Evolutionary conservation across 2,329 filamentous ascomycete species (phyloP).

Genomic region (Dactylonectria macrodidyma): DNA sequence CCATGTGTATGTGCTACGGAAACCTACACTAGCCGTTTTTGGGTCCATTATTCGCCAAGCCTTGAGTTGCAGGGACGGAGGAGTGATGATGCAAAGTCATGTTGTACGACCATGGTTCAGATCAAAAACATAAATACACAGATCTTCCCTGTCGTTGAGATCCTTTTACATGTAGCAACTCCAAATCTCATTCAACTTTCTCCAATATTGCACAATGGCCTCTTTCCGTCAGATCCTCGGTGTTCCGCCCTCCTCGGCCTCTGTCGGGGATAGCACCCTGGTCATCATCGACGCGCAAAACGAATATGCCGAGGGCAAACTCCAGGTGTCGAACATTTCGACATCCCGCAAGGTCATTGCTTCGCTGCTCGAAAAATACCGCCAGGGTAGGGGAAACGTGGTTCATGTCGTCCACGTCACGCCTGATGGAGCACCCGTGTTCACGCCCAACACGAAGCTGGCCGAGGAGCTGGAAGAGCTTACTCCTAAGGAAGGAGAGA

Average conservation of each 20-base stretch:
- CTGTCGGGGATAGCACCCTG: conserved; percentile 70
- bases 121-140: background rate
- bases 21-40: too few relatives aligned
- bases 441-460: conserved; percentile 73
- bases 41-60: too few relatives aligned
- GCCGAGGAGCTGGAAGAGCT: conserved; percentile 74
- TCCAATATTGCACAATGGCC: background rate
- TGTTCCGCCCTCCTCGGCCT: conserved; percentile 68
- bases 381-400: conserved; percentile 63
- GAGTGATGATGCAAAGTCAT: too few relatives aligned
- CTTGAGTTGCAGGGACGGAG: too few relatives aligned
- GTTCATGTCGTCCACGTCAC: conserved; percentile 74
- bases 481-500: conserved; percentile 67
- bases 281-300: conserved; percentile 81
- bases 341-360: conserved; percentile 70
- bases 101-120: background rate
- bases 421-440: conserved; percentile 74
- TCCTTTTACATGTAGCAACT: background rate
- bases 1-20: too few relatives aligned
- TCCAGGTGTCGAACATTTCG: conserved; percentile 68
- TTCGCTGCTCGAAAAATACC: conserved; percentile 71
- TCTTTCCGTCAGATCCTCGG: conserved; percentile 67
- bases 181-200: too few relatives aligned
- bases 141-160: background rate
- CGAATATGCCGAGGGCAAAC: conserved; percentile 73